Conservation (phyloP, 495 filamentous ascomycete species). For the Aspergillus kassunensis region DNA sequence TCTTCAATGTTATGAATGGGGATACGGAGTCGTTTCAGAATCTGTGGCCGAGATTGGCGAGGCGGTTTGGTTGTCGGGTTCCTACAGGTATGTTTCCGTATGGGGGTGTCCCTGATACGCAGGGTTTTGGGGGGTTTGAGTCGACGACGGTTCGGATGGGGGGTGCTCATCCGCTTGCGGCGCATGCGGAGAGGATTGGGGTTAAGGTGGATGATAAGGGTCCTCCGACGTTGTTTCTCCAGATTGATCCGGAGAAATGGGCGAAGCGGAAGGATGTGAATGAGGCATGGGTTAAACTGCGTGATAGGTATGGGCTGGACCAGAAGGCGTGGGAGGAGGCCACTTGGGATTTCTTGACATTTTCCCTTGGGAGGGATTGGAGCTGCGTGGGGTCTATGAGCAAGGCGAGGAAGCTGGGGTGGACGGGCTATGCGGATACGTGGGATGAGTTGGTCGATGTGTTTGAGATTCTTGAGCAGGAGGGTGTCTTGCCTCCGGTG, state of each 20-base stretch:
- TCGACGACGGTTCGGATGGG: conserved; percentile 13
- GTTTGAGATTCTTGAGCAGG: no score
- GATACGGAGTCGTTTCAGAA: conserved; percentile 52
- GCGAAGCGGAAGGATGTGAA: conserved; percentile 46
- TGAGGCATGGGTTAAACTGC: conserved; percentile 42
- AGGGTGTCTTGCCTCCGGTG: no score
- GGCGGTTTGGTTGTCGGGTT: conserved; percentile 42
- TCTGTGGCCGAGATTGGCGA: conserved; percentile 51
- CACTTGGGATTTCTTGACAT: conserved; percentile 52
- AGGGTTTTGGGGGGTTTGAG: conserved; percentile 12
- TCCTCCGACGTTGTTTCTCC: conserved; percentile 32
- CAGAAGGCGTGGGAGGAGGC: conserved; percentile 49
- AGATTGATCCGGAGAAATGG: conserved; percentile 52
- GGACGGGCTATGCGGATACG: conserved; percentile 37
- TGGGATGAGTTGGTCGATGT: conserved; percentile 47
- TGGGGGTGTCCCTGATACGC: conserved; percentile 2
- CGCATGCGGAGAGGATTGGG: conserved; percentile 26
- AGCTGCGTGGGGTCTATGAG: conserved; percentile 50
- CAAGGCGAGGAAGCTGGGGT: conserved; percentile 49
- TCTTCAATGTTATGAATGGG: conserved; percentile 55
- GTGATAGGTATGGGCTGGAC: conserved; percentile 44
- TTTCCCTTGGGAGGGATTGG: conserved; percentile 48
- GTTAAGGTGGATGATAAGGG: conserved; percentile 24
- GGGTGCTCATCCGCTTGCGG: conserved; percentile 39
- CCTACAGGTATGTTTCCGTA: conserved; percentile 42